phyloP scores from a whole-genome alignment of 805 yeast genomes.

The Myxozyma vanderwaltii region DNA sequence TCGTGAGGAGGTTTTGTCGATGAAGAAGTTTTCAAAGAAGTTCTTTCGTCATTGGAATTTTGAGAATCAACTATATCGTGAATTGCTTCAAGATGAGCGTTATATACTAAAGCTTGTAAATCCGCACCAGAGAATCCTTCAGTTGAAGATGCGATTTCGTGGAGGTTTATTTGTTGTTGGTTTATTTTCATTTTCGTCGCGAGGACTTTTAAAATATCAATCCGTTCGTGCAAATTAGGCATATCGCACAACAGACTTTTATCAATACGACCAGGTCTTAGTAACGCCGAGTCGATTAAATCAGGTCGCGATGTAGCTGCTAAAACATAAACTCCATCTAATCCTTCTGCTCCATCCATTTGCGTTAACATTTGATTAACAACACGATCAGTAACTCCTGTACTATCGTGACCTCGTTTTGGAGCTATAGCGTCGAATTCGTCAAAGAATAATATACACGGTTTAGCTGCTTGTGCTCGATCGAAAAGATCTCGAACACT shows the following conservation, averaged over 20 bases:
- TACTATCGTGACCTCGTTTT: slow-evolving; percentile 87
- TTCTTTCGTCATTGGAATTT: neutral
- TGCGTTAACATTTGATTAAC: slow-evolving; percentile 96
- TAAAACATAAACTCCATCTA: slow-evolving; percentile 92
- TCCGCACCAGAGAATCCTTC: slow-evolving; percentile 94
- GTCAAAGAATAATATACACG: slow-evolving; percentile 89
- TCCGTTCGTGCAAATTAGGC: slow-evolving; percentile 70
- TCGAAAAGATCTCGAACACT: slow-evolving; percentile 91
- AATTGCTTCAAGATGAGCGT: slow-evolving; percentile 83
- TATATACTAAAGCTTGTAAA: slow-evolving; percentile 86
- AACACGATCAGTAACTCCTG: slow-evolving; percentile 96
- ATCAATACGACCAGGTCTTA: slow-evolving; percentile 95
- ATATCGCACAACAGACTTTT: slow-evolving; percentile 88
- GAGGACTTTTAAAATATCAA: slow-evolving; percentile 63
- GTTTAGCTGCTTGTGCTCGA: slow-evolving; percentile 91
- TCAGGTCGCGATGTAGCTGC: slow-evolving; percentile 98
- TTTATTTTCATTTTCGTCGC: slow-evolving; percentile 60
- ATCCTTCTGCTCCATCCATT: slow-evolving; percentile 99
- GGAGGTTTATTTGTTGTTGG: slow-evolving; percentile 47
- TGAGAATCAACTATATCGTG: slow-evolving; percentile 52
- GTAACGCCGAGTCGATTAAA: slow-evolving; percentile 87
- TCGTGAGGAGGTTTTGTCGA: neutral
- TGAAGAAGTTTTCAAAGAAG: neutral
- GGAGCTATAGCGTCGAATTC: slow-evolving; percentile 98
- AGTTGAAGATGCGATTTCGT: slow-evolving; percentile 59